Evolutionary conservation across 164 flowering plant species (phyloP).

Genomic region (Vitis riparia): DNA sequence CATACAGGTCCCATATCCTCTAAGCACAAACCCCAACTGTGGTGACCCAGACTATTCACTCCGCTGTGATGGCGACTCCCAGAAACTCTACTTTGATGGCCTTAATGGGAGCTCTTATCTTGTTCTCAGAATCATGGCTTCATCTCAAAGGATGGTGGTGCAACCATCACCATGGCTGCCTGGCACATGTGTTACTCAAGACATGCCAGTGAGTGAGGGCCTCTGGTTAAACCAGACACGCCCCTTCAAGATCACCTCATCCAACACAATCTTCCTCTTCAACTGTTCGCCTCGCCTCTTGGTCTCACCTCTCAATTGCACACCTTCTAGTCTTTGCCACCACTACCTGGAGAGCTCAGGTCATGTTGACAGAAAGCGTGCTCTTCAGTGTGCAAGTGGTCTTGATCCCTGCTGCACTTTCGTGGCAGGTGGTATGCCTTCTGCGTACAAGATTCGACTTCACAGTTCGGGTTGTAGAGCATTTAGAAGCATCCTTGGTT

Average conservation of each 20-base stretch:
- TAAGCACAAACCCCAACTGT: conserved; percentile 56
- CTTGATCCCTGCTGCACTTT: conserved; percentile 60
- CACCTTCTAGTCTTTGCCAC: conserved; percentile 60
- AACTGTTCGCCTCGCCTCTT: conserved; percentile 65
- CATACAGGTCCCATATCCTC: conserved; percentile 58
- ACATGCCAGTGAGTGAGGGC: conserved; percentile 56
- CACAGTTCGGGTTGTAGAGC: conserved; percentile 63
- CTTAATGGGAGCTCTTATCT: conserved; percentile 61
- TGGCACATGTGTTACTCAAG: conserved; percentile 44
- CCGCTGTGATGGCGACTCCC: conserved; percentile 44
- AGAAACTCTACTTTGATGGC: conserved; percentile 51
- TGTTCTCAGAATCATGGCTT: conserved; percentile 38
- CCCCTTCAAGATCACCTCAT: conserved; percentile 63
- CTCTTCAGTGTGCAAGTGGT: conserved; percentile 39
- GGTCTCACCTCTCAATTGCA: conserved; percentile 65
- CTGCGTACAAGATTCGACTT: conserved; percentile 70
- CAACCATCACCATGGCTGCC: conserved; percentile 59
- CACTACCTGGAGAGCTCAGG: conserved; percentile 48
- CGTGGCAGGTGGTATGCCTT: conserved; percentile 64
- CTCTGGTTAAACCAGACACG: conserved; percentile 53
- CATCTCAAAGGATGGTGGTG: conserved; percentile 46
- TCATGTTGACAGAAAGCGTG: conserved; percentile 33
- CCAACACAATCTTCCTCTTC: conserved; percentile 64
- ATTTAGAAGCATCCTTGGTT: conserved; percentile 60
- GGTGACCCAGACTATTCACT: conserved; percentile 51